These are phyloP conservation scores for Phytophthora macrochlamydospora DNA, from an alignment of 352 stramenopile species.

Conservation along the genomic window DNA sequence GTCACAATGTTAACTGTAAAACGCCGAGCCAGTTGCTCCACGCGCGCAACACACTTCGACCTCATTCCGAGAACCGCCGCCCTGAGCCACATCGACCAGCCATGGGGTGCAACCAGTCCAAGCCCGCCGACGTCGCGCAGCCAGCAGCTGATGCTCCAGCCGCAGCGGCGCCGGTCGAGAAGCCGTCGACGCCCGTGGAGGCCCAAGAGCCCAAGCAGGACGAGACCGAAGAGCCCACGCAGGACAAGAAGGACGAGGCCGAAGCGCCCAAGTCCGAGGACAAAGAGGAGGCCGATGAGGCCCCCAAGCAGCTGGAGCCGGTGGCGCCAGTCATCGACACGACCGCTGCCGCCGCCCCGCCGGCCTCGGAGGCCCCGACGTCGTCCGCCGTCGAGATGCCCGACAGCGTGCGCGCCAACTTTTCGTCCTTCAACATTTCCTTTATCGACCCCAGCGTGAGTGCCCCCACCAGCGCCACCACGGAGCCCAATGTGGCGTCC, in stretches of 20 bases:
- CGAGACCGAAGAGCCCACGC: not conserved
- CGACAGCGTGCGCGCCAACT: constrained; percentile 52
- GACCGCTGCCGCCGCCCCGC: constrained; percentile 1
- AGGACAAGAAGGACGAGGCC: constrained; percentile 8
- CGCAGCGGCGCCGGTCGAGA: constrained; percentile 1
- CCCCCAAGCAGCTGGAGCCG: constrained; percentile 25
- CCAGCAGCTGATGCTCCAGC: constrained; percentile 5
- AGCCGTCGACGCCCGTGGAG: not conserved
- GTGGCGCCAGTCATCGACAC: constrained; percentile 15
- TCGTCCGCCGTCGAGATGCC: constrained; percentile 39
- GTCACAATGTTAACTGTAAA: not conserved
- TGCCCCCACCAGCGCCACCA: constrained; percentile 36
- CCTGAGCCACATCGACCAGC: not conserved
- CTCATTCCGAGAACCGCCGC: not conserved
- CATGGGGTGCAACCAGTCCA: constrained; percentile 52
- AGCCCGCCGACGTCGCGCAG: constrained; percentile 30
- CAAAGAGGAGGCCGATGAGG: constrained; percentile 31
- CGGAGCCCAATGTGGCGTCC: constrained; percentile 38
- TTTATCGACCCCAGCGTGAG: constrained; percentile 55
- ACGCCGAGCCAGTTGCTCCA: not conserved
- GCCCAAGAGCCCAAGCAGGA: constrained; percentile 9
- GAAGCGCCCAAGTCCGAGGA: not conserved
- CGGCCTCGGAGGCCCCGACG: constrained; percentile 20
- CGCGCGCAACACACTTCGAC: not conserved
- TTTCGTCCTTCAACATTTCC: constrained; percentile 60